Conservation (phyloP, 768 basidiomycete species). For the Clathrus columnatus region DNA sequence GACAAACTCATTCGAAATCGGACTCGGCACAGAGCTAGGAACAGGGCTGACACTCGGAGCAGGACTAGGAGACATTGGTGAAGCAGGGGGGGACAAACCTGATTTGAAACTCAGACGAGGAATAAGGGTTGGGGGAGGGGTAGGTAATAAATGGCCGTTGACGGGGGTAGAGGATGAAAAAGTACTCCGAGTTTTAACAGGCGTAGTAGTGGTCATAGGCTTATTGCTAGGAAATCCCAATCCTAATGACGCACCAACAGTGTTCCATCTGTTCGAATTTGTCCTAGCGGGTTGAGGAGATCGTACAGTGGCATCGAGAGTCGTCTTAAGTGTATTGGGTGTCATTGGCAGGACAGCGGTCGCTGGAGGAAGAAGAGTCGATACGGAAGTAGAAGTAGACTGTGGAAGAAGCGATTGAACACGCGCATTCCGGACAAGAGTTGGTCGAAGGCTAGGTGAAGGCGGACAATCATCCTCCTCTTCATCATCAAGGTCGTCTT, state of each 20-base stretch:
- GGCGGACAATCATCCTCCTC: neutral
- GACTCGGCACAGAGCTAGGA: neutral
- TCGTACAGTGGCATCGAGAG: neutral
- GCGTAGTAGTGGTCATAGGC: neutral
- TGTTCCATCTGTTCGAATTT: neutral
- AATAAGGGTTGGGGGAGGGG: slow-evolving; percentile 1
- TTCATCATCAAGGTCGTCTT: slow-evolving; percentile 4
- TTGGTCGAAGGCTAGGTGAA: neutral
- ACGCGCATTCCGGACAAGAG: neutral
- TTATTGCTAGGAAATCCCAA: neutral
- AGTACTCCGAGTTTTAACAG: neutral
- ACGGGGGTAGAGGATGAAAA: neutral
- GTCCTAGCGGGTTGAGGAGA: neutral
- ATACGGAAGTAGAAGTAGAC: too few relatives aligned
- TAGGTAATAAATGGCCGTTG: neutral
- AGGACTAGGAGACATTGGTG: neutral
- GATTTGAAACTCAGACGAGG: neutral
- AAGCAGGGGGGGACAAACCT: neutral
- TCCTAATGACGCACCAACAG: neutral
- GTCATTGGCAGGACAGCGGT: neutral
- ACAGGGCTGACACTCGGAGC: neutral
- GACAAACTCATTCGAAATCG: neutral
- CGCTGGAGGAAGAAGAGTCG: neutral
- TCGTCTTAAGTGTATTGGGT: neutral
- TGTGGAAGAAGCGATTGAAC: neutral